Evolutionary conservation across 208 protist genomes (phyloP).

Genomic region (Wallacemonas sp.): DNA sequence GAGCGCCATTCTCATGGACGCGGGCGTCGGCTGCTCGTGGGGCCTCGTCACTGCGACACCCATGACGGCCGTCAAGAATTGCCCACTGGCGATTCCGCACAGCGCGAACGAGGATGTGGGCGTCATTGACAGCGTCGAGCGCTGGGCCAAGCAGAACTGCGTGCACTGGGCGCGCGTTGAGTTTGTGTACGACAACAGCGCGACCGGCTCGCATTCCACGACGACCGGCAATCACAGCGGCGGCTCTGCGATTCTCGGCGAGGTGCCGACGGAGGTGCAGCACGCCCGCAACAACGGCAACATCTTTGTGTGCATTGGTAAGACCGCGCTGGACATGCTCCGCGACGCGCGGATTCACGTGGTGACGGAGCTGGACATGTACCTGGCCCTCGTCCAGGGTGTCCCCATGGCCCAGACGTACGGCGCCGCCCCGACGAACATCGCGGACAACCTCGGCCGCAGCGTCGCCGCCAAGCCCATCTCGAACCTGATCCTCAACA

Average conservation of each 20-base stretch:
- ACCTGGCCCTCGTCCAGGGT: background rate
- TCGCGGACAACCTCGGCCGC: slow-evolving; percentile 7
- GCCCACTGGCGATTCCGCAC: background rate
- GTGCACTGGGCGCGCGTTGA: background rate
- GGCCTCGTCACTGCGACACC: slow-evolving; percentile 5
- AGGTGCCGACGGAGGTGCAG: slow-evolving; percentile 2
- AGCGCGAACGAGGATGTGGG: background rate
- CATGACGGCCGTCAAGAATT: background rate
- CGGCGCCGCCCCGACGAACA: slow-evolving; percentile 1
- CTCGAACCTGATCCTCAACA: background rate
- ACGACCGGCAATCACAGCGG: background rate
- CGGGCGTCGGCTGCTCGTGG: background rate
- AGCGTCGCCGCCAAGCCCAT: slow-evolving; percentile 10
- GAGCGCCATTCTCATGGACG: background rate
- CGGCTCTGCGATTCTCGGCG: background rate
- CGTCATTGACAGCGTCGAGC: background rate
- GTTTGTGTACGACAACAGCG: background rate
- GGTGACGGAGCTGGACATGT: background rate
- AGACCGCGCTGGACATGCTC: background rate
- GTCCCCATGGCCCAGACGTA: background rate
- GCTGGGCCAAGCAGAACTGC: slow-evolving; percentile 5
- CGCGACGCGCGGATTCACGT: background rate
- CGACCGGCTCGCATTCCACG: background rate
- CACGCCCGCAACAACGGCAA: slow-evolving; percentile 12
- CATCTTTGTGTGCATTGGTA: background rate